Conservation (phyloP, 768 basidiomycete species). For the Podaxis carcinomalis region DNA sequence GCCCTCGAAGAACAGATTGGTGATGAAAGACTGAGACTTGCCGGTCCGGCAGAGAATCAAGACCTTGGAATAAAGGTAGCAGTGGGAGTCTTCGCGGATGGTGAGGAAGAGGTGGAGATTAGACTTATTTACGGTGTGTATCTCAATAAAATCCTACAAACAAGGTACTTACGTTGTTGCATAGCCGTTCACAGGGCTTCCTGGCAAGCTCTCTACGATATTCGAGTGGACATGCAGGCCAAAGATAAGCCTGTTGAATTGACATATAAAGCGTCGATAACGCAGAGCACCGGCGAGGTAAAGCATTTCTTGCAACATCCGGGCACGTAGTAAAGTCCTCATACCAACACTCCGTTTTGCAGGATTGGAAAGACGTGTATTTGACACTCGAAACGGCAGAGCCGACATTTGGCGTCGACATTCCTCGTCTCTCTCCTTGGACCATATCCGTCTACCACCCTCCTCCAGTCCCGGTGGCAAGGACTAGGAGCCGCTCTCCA, state of each 20-base stretch:
- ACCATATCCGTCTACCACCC: conserved; percentile 25
- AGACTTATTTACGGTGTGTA: conserved; percentile 34
- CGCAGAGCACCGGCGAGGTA: conserved; percentile 40
- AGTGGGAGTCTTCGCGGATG: conserved; percentile 33
- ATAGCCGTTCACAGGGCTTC: conserved; percentile 32
- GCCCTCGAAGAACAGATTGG: conserved; percentile 20
- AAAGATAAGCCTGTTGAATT: conserved; percentile 33
- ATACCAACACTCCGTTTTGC: neutral
- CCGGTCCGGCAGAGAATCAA: conserved; percentile 16
- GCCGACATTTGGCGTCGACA: conserved; percentile 34
- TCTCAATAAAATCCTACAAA: too few species aligned
- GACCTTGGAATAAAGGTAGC: conserved; percentile 25
- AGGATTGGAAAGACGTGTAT: conserved; percentile 40
- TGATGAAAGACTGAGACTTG: conserved; percentile 19
- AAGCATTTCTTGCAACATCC: neutral
- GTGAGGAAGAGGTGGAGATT: conserved; percentile 33
- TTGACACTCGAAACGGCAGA: conserved; percentile 39
- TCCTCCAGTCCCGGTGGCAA: neutral
- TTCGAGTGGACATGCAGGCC: conserved; percentile 37
- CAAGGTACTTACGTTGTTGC: neutral
- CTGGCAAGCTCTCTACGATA: conserved; percentile 38
- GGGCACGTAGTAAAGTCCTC: neutral
- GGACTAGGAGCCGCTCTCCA: neutral
- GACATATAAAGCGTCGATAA: conserved; percentile 37
- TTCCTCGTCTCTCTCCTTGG: conserved; percentile 35